Conservation (phyloP, 2,329 filamentous ascomycete genomes). For the Ascochyta clinopodiicola region DNA sequence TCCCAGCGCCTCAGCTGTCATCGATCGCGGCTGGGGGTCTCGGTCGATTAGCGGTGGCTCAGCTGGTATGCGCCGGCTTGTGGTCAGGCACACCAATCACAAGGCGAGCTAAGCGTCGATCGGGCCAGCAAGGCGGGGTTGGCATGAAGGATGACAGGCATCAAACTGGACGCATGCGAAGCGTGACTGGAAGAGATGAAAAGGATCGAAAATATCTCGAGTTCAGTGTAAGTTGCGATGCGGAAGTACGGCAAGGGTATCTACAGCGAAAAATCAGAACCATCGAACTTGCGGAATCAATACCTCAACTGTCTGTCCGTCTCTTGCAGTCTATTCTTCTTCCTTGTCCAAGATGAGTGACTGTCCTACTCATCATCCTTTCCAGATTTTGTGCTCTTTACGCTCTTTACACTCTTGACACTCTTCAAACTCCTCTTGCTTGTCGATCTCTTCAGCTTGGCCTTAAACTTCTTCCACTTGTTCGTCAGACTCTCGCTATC, state of each 20-base stretch:
- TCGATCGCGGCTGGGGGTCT: slow-evolving; percentile 6
- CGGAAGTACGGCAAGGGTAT: slow-evolving; percentile 6
- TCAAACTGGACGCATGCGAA: neutral
- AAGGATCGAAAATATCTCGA: neutral
- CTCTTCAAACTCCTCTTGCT: slow-evolving; percentile 46
- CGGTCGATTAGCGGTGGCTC: slow-evolving; percentile 8
- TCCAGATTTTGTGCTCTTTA: slow-evolving; percentile 24
- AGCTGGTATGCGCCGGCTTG: neutral
- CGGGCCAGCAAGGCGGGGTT: slow-evolving; percentile 11
- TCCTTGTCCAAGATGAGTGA: neutral
- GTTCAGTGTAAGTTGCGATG: neutral
- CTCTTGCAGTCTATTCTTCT: neutral
- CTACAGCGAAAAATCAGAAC: slow-evolving; percentile 10
- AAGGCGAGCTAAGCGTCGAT: neutral
- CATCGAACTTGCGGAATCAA: neutral
- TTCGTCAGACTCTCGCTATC: slow-evolving; percentile 30
- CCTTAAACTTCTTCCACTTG: slow-evolving; percentile 47
- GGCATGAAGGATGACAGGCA: slow-evolving; percentile 5
- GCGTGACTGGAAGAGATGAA: neutral
- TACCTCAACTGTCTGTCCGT: neutral
- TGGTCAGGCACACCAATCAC: slow-evolving; percentile 15
- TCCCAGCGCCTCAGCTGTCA: slow-evolving; percentile 14
- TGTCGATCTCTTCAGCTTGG: slow-evolving; percentile 41
- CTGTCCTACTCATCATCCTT: slow-evolving; percentile 3
- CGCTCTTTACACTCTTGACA: slow-evolving; percentile 41